Base-by-base conservation (phyloP, 257 asterid genomes). In the Solanum boliviense region DNA sequence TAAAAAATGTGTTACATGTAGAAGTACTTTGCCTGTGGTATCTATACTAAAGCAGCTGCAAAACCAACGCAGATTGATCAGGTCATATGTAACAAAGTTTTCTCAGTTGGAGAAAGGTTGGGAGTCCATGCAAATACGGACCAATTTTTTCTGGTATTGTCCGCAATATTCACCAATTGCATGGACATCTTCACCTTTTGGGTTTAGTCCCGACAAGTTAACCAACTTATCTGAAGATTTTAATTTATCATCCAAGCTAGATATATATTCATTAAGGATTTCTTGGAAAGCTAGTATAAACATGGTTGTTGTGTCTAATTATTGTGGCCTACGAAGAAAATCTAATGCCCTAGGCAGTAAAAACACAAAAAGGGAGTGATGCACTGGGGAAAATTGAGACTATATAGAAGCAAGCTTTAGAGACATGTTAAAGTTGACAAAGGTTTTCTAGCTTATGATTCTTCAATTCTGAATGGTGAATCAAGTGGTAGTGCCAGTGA, bases 251-350 rank as follows among this genome's bases (percentile, higher is more conserved):
- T 92, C 96, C 35, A 92, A 82, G 41, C 87, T 91, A 60, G 94
- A 89, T 20, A 95, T 88, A 88, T 89, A 95, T 79, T 95, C 98
- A 3, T 92, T 85, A 39, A 91, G 98, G 88, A 91, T 91, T 94
- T 97, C 98, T 9, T 91, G 93, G 89, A 98, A 95, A 88, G 92
- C 96, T 46, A 92, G 93, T 79, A 97, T 89, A 89, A 95, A 97
- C 98, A 97, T 94, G 76, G 99, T 98, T 86, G 99, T 98, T 9
- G 99, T 95, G 90, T 97, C 99, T 4, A 98, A 96, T 79, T 92
- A 95, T 89, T 94, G 98, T 48, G 98, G 96, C 85, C 90, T 95
- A 9, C 98, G 95, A 35, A 97, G 96, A 31, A 96, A 98, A 72
- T 95, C 94, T 87, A 95, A 91, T 41, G 99, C 99, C 93, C 96